Evolutionary conservation across 768 basidiomycete species (phyloP).

Genomic region (Mycena olivaceomarginata): DNA sequence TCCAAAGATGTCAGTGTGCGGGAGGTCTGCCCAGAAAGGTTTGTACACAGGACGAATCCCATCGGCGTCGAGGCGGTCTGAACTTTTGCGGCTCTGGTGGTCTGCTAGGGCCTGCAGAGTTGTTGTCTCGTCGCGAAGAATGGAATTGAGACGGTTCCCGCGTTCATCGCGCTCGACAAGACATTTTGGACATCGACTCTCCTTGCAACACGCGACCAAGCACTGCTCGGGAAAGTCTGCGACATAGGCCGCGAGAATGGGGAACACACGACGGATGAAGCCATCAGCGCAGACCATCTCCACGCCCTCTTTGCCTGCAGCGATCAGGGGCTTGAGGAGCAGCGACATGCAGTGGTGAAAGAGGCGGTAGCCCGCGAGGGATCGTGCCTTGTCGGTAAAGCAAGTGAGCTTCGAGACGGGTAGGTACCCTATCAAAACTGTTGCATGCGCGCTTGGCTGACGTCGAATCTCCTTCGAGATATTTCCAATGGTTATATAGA

Average conservation of each 20-base stretch:
- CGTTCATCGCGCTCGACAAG: background rate
- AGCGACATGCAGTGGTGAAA: background rate
- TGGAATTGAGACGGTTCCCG: background rate
- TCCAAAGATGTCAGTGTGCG: too few species aligned
- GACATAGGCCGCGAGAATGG: conserved; percentile 39
- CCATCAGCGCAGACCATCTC: conserved; percentile 51
- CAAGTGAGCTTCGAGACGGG: conserved; percentile 55
- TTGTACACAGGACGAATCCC: background rate
- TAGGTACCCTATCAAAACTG: conserved; percentile 56
- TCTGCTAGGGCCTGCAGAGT: background rate
- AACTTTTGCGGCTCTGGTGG: background rate
- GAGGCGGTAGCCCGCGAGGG: background rate
- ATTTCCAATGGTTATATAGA: background rate
- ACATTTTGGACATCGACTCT: background rate
- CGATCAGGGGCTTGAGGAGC: conserved; percentile 44
- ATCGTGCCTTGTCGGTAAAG: conserved; percentile 30
- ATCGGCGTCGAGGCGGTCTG: background rate
- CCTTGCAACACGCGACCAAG: conserved; percentile 37
- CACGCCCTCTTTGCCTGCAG: conserved; percentile 38
- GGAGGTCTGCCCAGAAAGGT: too few species aligned
- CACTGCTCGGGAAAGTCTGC: conserved; percentile 56
- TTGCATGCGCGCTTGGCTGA: conserved; percentile 48
- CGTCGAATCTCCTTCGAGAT: conserved; percentile 44
- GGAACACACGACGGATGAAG: conserved; percentile 45
- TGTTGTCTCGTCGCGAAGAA: background rate